Evolutionary conservation across 176 grass and related monocot species (phyloP).

Genomic region (Dactylis glomerata): DNA sequence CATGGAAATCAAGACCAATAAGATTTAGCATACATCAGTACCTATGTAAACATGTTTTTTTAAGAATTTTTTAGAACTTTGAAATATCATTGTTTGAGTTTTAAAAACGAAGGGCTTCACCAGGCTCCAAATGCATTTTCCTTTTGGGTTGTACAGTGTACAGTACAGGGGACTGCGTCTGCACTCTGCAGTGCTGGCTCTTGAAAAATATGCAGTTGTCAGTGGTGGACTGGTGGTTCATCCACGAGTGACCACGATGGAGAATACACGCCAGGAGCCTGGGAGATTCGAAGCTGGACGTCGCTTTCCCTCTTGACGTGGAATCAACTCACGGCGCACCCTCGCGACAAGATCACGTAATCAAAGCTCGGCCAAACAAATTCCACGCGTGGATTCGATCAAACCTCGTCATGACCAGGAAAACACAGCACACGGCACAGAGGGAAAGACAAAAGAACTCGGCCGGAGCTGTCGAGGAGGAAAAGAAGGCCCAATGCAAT

Average conservation of each 20-base stretch:
- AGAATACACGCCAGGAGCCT: background rate
- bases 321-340: background rate
- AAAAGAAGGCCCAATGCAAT: background rate
- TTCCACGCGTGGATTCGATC: background rate
- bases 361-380: background rate
- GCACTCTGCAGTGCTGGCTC: background rate
- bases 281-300: background rate
- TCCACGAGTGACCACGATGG: background rate
- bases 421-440: background rate
- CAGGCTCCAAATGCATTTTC: no score
- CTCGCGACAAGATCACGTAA: background rate
- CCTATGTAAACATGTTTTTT: no score
- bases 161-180: background rate
- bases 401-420: background rate
- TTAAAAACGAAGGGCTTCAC: no score
- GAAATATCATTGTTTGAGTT: no score
- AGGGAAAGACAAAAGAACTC: background rate
- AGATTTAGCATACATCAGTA: no score
- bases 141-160: background rate
- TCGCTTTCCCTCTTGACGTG: background rate
- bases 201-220: background rate
- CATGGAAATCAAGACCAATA: no score
- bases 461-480: background rate
- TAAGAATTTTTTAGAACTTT: no score
- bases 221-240: background rate